Base-by-base conservation (phyloP, 192 early-diverging fungal genomes). In the Kappamyces sp. region DNA sequence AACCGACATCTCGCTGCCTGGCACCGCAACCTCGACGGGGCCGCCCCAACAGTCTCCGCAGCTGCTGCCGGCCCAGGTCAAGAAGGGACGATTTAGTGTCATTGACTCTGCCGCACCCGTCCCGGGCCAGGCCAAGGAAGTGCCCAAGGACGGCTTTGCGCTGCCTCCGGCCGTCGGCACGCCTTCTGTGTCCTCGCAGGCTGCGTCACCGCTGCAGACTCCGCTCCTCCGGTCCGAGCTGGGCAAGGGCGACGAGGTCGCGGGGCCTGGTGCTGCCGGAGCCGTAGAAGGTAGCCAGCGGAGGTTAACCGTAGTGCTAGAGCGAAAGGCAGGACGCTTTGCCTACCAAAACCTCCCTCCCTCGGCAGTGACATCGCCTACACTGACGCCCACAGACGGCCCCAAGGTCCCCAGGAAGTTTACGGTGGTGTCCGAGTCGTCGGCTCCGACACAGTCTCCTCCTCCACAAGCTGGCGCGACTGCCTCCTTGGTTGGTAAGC, bases 81-180 rank as follows among this genome's bases (percentile, higher is more conserved):
- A 72, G 59, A 89, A 87, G 48, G 88, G 88, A n/a, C 71, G 88
- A 38, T 89, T 89, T 48, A 83, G 82, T 67, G 84, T 89, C 41
- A 79, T 66, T 7, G 75, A 76, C 42, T 45, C 48, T 22, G 22
- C 22, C 22, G 22, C 22, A 22, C 22, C 22, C 22, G 22, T 22
- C 22, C 22, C 22, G 22, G 22, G 22, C 22, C 22, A 22, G 22
- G 22, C 22, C 22, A 22, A 22, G 22, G 47, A 2, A 22, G 61
- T 47, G 42, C 55, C 42, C 60, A 33, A 47, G 61, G 40, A 58
- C 62, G 29, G 60, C 58, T 30, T 66, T 66, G 1, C n/a, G 1
- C 15, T 35, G 8, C 14, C 11, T 9, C 35, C 35, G 35, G 9
- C 11, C n/a, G 12, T 29, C 0, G 36, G 11, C 0, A 22, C 45